Percentiles rank a stretch among this genome's conserved stretches.
Conservation (phyloP, 2,329 filamentous ascomycete genomes). For the Cladosporium phlei region DNA sequence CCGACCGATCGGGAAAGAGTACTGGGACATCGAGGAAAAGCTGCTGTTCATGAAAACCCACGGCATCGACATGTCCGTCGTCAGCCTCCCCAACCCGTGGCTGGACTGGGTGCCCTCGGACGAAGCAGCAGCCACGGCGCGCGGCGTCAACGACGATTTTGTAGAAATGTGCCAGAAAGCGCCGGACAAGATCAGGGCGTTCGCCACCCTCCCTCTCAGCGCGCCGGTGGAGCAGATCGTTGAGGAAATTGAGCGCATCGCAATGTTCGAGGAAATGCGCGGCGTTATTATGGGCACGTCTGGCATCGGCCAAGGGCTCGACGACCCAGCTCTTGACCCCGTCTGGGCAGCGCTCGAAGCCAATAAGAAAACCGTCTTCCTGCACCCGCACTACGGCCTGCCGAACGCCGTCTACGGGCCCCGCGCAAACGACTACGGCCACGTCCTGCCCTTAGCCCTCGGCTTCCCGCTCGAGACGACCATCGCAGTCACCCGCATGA, state of each 20-base stretch:
- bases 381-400: conserved; percentile 90
- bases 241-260: conserved; percentile 60
- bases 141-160: conserved; percentile 72
- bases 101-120: conserved; percentile 69
- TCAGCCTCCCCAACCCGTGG: conserved; percentile 91
- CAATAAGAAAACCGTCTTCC: conserved; percentile 64
- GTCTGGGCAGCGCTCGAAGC: conserved; percentile 67
- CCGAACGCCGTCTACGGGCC: conserved; percentile 76
- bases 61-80: conserved; percentile 73
- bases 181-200: conserved; percentile 70
- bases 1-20: conserved; percentile 76
- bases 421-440: conserved; percentile 69
- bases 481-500: conserved; percentile 82
- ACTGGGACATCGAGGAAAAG: conserved; percentile 74
- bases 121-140: conserved; percentile 60
- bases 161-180: conserved; percentile 63
- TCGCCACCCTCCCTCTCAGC: conserved; percentile 74
- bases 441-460: conserved; percentile 78
- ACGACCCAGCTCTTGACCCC: conserved; percentile 68
- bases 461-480: conserved; percentile 92
- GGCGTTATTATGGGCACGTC: conserved; percentile 87
- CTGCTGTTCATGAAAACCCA: conserved; percentile 84
- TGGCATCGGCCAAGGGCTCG: conserved; percentile 72
- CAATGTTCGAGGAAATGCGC: conserved; percentile 61
- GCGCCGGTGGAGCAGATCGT: conserved; percentile 59